These are phyloP conservation scores for Tilletia setariae DNA, from an alignment of 1,284 basidiomycete species.

Conservation along the genomic window DNA sequence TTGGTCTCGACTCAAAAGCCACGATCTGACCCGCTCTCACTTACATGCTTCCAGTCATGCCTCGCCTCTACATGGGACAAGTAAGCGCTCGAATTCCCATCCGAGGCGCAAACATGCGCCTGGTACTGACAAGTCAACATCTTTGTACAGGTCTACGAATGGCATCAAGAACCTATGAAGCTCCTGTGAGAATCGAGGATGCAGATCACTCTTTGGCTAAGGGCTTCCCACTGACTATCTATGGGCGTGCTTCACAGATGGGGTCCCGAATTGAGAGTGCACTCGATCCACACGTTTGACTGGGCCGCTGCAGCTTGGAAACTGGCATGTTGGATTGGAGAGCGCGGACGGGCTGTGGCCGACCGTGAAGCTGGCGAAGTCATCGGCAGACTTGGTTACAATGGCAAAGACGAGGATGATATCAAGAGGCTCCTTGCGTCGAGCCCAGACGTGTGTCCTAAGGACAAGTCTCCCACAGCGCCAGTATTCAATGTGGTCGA, in stretches of 20 bases:
- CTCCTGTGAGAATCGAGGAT: slow-evolving; percentile 17
- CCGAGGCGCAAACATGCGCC: too few species aligned
- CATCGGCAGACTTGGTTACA: slow-evolving; percentile 30
- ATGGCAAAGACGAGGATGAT: slow-evolving; percentile 29
- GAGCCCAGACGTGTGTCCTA: slow-evolving; percentile 28
- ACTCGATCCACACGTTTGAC: slow-evolving; percentile 37
- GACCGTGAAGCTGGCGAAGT: slow-evolving; percentile 31
- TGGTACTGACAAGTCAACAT: not conserved
- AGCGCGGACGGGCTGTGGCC: slow-evolving; percentile 24
- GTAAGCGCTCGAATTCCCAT: not conserved
- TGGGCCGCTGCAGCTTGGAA: slow-evolving; percentile 34
- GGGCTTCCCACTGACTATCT: too few species aligned
- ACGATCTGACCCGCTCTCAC: not conserved
- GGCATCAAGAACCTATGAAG: slow-evolving; percentile 30
- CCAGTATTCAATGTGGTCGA: slow-evolving; percentile 45
- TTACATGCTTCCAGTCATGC: not conserved
- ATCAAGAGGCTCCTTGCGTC: slow-evolving; percentile 25
- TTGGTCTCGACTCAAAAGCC: slow-evolving; percentile 19
- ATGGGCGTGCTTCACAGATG: slow-evolving; percentile 18
- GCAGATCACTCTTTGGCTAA: not conserved
- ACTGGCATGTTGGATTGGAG: slow-evolving; percentile 29
- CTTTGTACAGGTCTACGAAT: slow-evolving; percentile 23
- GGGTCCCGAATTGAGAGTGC: slow-evolving; percentile 33
- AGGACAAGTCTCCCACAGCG: slow-evolving; percentile 28
- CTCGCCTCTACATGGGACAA: slow-evolving; percentile 12